Evolutionary conservation across 768 basidiomycete species (phyloP), one percentile per base, ranked within the genome.

Genomic region (Pulveroboletus sp.): DNA sequence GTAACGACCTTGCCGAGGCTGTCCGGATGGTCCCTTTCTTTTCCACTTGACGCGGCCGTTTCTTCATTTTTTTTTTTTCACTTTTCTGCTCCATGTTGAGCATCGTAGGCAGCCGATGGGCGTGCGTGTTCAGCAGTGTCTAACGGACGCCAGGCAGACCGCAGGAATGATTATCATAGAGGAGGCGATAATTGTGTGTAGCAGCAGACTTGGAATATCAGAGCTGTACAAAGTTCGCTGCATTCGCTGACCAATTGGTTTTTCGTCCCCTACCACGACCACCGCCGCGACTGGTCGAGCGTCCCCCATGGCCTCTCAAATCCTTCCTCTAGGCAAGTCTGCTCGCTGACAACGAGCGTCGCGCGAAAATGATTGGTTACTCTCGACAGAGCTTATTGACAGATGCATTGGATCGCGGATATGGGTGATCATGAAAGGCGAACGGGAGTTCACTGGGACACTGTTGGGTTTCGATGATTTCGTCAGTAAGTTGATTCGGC

Each of bases 341-440:
- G 28, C 39, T 39, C 17, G 17, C 39, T 39, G 46, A 44, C 14
- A 24, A 44, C 18, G 52, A 39, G 35, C 21, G 8, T 30, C 17
- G 35, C 32, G 1, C 27, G 18, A 44, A 4, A 38, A 35, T 46
- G 42, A 57, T 18, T 1, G 33, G 18, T 35, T 21, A 7, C 11
- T 15, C 17, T 35, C 39, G 28, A 48, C 46, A 94, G 95, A 98
- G 69, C 78, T 99, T 39, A 95, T 99, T 62, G 95, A 99, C 69
- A 81, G 89, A 67, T 97, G 95, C 66, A 98, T 97, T 66, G 95
- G 95, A 49, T 95, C 93, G 31, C 82, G 83, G 43, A 94, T 98
- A 64, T 96, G 93, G 91, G 95, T 98, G 61, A 83, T 98, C 67
- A 97, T 96, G 92, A 98, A 97, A 74, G 85, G 79, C 59, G 93